phyloP scores from a whole-genome alignment of 148 eudicot genomes.

The Spergularia bocconei region DNA sequence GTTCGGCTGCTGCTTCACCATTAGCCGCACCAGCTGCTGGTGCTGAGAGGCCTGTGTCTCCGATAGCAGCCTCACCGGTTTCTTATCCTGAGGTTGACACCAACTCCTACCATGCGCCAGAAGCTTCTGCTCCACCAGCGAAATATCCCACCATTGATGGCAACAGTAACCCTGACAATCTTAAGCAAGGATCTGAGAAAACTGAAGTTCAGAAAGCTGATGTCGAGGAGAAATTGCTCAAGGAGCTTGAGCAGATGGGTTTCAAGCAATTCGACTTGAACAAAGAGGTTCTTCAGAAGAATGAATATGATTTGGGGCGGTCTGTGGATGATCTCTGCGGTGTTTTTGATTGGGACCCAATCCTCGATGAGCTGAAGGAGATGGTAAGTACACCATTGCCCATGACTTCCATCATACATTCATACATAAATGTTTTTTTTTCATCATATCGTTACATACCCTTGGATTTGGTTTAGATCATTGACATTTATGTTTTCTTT shows the following conservation, averaged over 20 bases:
- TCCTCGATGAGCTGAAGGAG: conserved; percentile 74
- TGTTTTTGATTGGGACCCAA: conserved; percentile 64
- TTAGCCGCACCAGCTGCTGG: neutral
- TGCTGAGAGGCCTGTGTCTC: conserved; percentile 3
- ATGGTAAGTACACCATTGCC: conserved; percentile 52
- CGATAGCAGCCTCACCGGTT: conserved; percentile 14
- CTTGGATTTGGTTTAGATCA: neutral
- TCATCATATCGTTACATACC: neutral
- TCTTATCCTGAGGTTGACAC: conserved; percentile 8
- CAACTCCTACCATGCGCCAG: neutral
- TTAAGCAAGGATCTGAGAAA: conserved; percentile 17
- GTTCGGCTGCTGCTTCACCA: conserved; percentile 22
- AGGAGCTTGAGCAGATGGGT: conserved; percentile 67
- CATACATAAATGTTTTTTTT: neutral
- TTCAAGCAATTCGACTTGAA: conserved; percentile 58
- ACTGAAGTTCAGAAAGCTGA: conserved; percentile 27
- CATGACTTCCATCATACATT: neutral
- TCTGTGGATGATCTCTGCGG: conserved; percentile 68
- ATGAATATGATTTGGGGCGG: conserved; percentile 51
- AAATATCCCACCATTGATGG: conserved; percentile 34
- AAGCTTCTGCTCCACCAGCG: conserved; percentile 1
- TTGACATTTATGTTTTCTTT: neutral
- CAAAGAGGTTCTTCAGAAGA: conserved; percentile 53
- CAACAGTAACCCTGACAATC: neutral
- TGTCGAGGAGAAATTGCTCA: conserved; percentile 45